Evolutionary conservation across 345 rosid species (phyloP).

Genomic region (Melastoma malabathricum): DNA sequence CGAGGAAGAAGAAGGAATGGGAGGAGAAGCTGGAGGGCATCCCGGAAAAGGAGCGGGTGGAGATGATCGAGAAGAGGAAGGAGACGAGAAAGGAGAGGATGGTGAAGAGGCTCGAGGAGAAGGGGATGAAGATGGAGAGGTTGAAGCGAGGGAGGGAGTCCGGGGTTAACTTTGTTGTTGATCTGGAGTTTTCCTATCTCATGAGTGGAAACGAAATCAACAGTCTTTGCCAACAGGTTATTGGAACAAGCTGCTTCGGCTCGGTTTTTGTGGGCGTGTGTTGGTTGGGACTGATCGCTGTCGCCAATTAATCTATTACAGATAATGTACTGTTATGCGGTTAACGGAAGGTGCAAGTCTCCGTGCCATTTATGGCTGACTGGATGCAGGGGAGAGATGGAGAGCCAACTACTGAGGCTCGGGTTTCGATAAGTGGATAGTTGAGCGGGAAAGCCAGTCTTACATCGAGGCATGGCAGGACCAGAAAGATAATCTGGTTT

Average conservation of each 20-base stretch:
- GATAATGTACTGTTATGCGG: constrained; percentile 93
- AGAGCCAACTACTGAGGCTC: constrained; percentile 54
- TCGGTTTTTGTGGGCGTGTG: neutral
- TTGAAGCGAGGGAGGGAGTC: constrained; percentile 41
- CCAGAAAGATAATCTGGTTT: constrained; percentile 55
- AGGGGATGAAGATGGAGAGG: constrained; percentile 40
- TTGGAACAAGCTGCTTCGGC: neutral
- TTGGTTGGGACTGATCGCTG: constrained; percentile 1
- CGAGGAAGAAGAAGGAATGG: constrained; percentile 55
- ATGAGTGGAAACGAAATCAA: constrained; percentile 65
- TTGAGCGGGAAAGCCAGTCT: constrained; percentile 61
- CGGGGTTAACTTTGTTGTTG: constrained; percentile 69
- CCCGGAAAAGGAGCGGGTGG: constrained; percentile 50
- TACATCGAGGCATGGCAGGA: constrained; percentile 62
- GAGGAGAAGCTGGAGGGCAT: constrained; percentile 30
- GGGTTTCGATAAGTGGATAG: constrained; percentile 84
- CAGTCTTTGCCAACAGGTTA: constrained; percentile 85
- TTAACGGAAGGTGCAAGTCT: constrained; percentile 43
- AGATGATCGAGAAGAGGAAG: constrained; percentile 59
- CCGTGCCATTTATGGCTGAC: constrained; percentile 88
- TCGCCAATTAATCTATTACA: constrained; percentile 17
- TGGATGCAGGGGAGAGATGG: constrained; percentile 62
- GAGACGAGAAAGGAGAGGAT: constrained; percentile 53
- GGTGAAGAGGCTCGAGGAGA: constrained; percentile 67
- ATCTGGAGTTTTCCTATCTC: constrained; percentile 70